phyloP scores from a whole-genome alignment of 257 asterid genomes.

The Datura wrightii region DNA sequence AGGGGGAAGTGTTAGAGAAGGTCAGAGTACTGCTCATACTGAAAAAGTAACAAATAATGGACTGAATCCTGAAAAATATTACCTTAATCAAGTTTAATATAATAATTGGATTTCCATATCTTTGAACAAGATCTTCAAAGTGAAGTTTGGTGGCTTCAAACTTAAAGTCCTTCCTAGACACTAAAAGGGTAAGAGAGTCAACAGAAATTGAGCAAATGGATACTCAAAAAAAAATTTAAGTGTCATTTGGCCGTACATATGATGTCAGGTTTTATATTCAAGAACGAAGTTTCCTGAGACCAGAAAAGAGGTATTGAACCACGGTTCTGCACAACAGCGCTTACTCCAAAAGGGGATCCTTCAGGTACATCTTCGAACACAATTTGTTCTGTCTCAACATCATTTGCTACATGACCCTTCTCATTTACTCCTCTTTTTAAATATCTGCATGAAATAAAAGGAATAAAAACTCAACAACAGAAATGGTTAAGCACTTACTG shows the following conservation, averaged over 20 bases:
- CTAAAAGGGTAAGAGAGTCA: constrained; percentile 49
- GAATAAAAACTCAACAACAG: neutral
- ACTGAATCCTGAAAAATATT: constrained; percentile 33
- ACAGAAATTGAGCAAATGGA: constrained; percentile 29
- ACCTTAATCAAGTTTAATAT: constrained; percentile 93
- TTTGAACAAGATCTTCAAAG: constrained; percentile 78
- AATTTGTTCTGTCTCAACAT: constrained; percentile 97
- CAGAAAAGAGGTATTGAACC: constrained; percentile 98
- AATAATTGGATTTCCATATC: constrained; percentile 95
- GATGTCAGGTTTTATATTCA: constrained; percentile 86
- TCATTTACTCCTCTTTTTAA: constrained; percentile 91
- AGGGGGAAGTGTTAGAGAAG: neutral
- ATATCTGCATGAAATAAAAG: constrained; percentile 50
- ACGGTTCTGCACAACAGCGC: constrained; percentile 87
- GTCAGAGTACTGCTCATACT: neutral
- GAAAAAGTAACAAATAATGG: neutral
- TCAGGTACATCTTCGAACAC: constrained; percentile 68
- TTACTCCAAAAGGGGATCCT: constrained; percentile 60
- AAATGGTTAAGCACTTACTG: neutral
- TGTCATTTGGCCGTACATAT: constrained; percentile 56
- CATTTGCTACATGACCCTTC: constrained; percentile 95
- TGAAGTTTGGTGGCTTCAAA: constrained; percentile 94
- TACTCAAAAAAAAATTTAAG: constrained; percentile 14
- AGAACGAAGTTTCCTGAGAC: constrained; percentile 90
- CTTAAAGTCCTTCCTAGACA: constrained; percentile 73